phyloP scores from a whole-genome alignment of 768 basidiomycete genomes.

The Psilocybe azurescens region DNA sequence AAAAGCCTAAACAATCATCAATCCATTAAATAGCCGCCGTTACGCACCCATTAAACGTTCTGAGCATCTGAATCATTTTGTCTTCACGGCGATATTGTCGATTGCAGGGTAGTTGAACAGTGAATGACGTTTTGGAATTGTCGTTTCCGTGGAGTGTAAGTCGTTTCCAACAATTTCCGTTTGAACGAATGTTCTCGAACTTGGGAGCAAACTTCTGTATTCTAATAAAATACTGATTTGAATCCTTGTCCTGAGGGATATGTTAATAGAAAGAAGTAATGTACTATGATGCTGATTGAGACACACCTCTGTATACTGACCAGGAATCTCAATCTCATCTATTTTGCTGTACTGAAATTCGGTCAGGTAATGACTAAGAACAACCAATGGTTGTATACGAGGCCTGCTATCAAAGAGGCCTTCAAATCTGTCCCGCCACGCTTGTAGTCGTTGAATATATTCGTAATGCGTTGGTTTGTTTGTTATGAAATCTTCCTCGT shows the following conservation, averaged over 20 bases:
- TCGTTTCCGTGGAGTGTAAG: constrained; percentile 92
- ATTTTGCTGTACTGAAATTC: constrained; percentile 99
- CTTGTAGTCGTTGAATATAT: constrained; percentile 88
- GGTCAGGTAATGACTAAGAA: constrained; percentile 89
- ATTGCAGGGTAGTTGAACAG: constrained; percentile 87
- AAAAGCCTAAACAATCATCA: background rate
- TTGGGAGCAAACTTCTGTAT: constrained; percentile 91
- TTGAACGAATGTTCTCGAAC: constrained; percentile 88
- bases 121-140: constrained; percentile 87
- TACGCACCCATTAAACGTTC: constrained; percentile 90
- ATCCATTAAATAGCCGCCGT: background rate
- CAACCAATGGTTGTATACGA: constrained; percentile 82
- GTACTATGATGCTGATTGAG: background rate
- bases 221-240: constrained; percentile 86
- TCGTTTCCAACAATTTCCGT: constrained; percentile 87
- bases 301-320: constrained; percentile 94
- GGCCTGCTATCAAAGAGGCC: constrained; percentile 81
- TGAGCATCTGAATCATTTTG: constrained; percentile 86
- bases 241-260: constrained; percentile 84
- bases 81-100: constrained; percentile 92
- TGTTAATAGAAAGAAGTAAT: background rate
- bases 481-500: constrained; percentile 88
- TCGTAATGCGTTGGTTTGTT: constrained; percentile 83
- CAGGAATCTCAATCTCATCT: constrained; percentile 98
- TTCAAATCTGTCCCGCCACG: constrained; percentile 94